Conservation (phyloP, 2,329 filamentous ascomycete genomes). For the Colletotrichum sp. region DNA sequence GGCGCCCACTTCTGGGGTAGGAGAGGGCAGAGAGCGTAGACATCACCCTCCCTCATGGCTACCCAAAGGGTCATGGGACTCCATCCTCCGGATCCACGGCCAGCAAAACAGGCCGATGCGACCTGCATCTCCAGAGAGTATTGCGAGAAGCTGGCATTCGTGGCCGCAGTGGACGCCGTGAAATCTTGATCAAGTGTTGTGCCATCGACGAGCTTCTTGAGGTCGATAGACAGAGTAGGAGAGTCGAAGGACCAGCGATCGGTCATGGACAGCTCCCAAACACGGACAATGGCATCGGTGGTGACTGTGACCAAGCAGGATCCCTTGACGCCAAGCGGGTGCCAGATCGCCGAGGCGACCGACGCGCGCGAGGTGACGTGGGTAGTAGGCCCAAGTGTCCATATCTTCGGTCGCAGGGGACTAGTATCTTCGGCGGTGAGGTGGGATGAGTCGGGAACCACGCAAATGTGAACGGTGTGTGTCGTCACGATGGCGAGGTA, state of each 20-base stretch:
- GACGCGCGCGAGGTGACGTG: conserved; percentile 87
- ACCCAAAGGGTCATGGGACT: conserved; percentile 96
- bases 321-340: conserved; percentile 84
- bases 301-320: conserved; percentile 88
- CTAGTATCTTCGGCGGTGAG: conserved; percentile 71
- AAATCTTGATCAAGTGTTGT: conserved; percentile 84
- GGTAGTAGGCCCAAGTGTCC: conserved; percentile 89
- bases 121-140: conserved; percentile 95
- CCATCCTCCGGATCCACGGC: conserved; percentile 78
- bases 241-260: conserved; percentile 88
- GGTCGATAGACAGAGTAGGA: conserved; percentile 82
- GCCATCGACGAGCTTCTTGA: conserved; percentile 88
- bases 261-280: conserved; percentile 88
- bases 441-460: conserved; percentile 82
- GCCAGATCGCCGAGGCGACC: conserved; percentile 85
- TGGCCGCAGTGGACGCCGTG: conserved; percentile 73
- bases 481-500: conserved; percentile 86
- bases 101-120: conserved; percentile 81
- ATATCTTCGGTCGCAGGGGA: conserved; percentile 81
- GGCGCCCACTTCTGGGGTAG: conserved; percentile 87
- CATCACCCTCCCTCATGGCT: conserved; percentile 91
- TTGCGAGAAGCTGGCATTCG: conserved; percentile 83
- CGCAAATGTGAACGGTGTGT: conserved; percentile 85
- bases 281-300: conserved; percentile 81
- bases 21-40: conserved; percentile 92